Conservation (phyloP, 2,329 filamentous ascomycete genomes). For the Teratosphaeria epicoccoides region DNA sequence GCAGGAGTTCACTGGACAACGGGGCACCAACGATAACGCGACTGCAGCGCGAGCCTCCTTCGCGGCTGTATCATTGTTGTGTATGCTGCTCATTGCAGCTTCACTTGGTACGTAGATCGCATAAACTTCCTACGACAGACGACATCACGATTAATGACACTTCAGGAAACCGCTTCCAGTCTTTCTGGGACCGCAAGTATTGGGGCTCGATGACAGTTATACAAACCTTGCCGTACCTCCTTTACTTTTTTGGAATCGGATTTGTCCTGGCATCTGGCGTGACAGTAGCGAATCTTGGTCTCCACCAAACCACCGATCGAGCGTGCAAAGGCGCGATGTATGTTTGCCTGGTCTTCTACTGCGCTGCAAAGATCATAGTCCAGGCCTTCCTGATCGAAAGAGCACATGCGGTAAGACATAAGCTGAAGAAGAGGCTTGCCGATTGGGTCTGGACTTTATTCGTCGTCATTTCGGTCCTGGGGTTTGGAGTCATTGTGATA, state of each 20-base stretch:
- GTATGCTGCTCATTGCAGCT: conserved; percentile 21
- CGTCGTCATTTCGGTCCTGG: conserved; percentile 12
- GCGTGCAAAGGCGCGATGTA: conserved; percentile 27
- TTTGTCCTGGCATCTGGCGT: conserved; percentile 28
- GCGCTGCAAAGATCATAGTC: conserved; percentile 25
- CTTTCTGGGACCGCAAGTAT: conserved; percentile 9
- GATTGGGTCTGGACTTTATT: conserved; percentile 29
- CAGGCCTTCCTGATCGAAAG: conserved; percentile 35
- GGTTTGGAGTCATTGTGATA: conserved; percentile 13
- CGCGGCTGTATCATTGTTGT: conserved; percentile 12
- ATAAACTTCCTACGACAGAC: no score
- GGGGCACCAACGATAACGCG: conserved; percentile 2
- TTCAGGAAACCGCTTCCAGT: conserved; percentile 19
- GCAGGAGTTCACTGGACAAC: not conserved
- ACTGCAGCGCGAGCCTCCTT: conserved; percentile 2
- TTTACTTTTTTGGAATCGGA: conserved; percentile 26
- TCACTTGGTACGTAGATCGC: conserved; percentile 23
- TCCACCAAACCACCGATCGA: conserved; percentile 11
- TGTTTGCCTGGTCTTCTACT: conserved; percentile 30
- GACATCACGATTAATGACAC: no score
- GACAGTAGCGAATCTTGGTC: conserved; percentile 23
- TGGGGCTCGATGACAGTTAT: conserved; percentile 21
- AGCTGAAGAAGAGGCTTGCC: conserved; percentile 21
- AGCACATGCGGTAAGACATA: conserved; percentile 28
- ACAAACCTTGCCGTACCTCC: conserved; percentile 24